Conservation (phyloP, 2,329 filamentous ascomycete species). For the Trichoderma cornu-damae region DNA sequence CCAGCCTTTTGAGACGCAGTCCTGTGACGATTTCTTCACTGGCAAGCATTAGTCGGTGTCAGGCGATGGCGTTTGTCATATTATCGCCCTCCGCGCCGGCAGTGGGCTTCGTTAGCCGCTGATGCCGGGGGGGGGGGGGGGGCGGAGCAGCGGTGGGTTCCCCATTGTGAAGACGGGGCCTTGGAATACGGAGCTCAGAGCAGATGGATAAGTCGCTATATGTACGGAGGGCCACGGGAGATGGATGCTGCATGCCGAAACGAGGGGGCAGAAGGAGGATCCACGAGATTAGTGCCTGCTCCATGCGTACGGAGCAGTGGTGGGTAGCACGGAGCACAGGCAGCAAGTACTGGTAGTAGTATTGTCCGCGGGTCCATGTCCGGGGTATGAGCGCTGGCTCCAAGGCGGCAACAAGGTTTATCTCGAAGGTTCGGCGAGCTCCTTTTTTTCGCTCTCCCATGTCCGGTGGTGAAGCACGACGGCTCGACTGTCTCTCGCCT, state of each 20-base stretch:
- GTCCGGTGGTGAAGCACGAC: not conserved
- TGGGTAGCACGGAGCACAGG: not conserved
- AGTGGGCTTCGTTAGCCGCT: not conserved
- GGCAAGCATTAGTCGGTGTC: not conserved
- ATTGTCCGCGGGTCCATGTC: not conserved
- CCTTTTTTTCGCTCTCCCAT: not conserved
- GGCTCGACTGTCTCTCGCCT: slow-evolving; percentile 7
- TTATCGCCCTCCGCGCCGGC: not conserved
- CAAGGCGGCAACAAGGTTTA: slow-evolving; percentile 2
- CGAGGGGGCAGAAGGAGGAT: not conserved
- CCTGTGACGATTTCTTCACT: not conserved
- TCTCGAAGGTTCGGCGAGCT: slow-evolving; percentile 10
- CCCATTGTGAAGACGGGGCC: not conserved
- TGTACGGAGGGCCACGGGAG: not conserved
- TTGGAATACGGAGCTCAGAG: not conserved
- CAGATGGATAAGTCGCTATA: not conserved
- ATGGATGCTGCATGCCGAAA: not conserved
- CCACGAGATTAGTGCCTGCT: too few relatives aligned
- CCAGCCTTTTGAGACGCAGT: not conserved
- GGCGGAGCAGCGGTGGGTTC: not conserved
- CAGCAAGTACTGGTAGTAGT: not conserved
- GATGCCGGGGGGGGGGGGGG: too few relatives aligned
- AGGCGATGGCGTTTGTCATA: not conserved
- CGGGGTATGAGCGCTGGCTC: not conserved
- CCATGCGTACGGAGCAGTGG: not conserved